Conservation (phyloP, 805 yeast genomes). For the Yarrowia deformans region DNA sequence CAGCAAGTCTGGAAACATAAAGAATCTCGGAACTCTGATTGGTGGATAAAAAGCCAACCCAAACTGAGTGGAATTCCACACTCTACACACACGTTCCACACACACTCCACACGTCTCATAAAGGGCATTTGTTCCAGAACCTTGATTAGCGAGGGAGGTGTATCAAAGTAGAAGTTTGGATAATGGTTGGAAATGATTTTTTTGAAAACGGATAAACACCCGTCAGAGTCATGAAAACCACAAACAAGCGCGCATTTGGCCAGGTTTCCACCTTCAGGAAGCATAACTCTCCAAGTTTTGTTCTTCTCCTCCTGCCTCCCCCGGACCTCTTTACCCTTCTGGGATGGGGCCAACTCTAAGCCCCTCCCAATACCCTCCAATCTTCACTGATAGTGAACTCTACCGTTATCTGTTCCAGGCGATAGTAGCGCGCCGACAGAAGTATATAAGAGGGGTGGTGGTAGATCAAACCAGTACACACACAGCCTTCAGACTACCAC, state of each 20-base stretch:
- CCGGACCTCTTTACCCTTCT: slow-evolving; percentile 15
- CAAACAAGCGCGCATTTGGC: too few relatives aligned
- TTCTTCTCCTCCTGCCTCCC: too few relatives aligned
- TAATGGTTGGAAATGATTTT: too few relatives aligned
- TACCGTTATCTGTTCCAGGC: background rate
- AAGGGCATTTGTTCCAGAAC: slow-evolving; percentile 7
- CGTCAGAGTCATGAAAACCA: too few relatives aligned
- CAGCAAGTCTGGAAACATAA: too few relatives aligned
- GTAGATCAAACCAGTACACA: background rate
- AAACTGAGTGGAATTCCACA: too few relatives aligned
- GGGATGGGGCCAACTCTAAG: slow-evolving; percentile 20
- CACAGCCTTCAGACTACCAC: slow-evolving; percentile 60
- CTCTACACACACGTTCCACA: background rate
- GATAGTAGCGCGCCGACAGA: background rate
- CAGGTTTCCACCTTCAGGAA: too few relatives aligned
- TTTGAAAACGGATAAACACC: too few relatives aligned
- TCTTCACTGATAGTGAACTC: background rate
- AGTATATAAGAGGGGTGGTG: slow-evolving; percentile 6
- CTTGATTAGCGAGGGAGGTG: background rate
- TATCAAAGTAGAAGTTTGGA: too few relatives aligned
- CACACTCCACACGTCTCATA: slow-evolving; percentile 10
- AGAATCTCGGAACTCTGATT: too few relatives aligned
- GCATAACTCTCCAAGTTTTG: too few relatives aligned
- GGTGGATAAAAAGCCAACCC: too few relatives aligned
- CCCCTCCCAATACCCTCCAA: slow-evolving; percentile 10